Conservation (phyloP, 495 filamentous ascomycete genomes). For the Penicillium coffeae region DNA sequence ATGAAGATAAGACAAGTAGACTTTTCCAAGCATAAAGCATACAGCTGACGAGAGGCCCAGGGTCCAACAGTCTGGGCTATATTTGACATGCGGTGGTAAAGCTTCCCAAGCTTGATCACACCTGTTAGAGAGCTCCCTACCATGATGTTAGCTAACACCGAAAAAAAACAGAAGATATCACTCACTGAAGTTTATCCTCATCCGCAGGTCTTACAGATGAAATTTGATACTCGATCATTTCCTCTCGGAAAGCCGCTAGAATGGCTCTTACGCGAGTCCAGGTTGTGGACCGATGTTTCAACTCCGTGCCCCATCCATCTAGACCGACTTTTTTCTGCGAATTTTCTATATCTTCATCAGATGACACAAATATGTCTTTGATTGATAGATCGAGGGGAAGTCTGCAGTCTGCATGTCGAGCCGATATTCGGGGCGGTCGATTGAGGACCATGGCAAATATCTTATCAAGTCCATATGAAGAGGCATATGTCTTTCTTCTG, state of each 20-base stretch:
- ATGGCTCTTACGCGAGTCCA: slow-evolving; percentile 19
- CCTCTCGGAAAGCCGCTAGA: slow-evolving; percentile 16
- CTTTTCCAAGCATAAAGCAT: slow-evolving; percentile 18
- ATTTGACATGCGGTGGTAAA: slow-evolving; percentile 11
- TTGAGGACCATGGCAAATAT: slow-evolving; percentile 18
- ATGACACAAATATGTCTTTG: slow-evolving; percentile 8
- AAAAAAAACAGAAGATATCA: background rate
- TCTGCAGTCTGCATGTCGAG: slow-evolving; percentile 14
- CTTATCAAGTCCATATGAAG: slow-evolving; percentile 19
- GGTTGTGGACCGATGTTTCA: slow-evolving; percentile 10
- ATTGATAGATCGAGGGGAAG: slow-evolving; percentile 18
- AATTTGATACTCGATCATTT: slow-evolving; percentile 18
- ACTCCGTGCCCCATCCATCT: slow-evolving; percentile 17
- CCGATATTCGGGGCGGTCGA: slow-evolving; percentile 17
- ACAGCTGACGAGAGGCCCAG: slow-evolving; percentile 5
- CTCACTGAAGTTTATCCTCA: slow-evolving; percentile 11
- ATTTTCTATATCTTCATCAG: slow-evolving; percentile 2
- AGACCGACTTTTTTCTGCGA: slow-evolving; percentile 2
- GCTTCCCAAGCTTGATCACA: slow-evolving; percentile 14
- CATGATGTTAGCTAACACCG: too few species aligned
- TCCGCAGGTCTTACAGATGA: slow-evolving; percentile 8
- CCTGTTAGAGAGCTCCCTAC: slow-evolving; percentile 11
- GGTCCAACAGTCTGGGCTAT: slow-evolving; percentile 14
- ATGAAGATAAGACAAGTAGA: slow-evolving; percentile 18
- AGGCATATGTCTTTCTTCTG: slow-evolving; percentile 12